Evolutionary conservation across 495 filamentous ascomycete species (phyloP).

Genomic region (Xylaria castorea): DNA sequence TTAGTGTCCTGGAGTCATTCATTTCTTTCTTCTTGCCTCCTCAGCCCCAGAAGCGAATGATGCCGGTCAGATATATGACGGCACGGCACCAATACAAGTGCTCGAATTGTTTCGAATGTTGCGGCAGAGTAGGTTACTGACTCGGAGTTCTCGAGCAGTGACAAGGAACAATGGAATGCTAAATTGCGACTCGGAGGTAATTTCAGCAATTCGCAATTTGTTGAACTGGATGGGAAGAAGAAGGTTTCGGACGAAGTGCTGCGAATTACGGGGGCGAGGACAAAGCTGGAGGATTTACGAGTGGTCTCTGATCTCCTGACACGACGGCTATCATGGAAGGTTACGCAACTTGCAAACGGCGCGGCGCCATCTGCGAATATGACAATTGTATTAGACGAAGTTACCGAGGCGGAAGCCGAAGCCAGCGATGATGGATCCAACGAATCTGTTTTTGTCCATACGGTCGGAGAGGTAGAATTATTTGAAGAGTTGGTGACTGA

Average conservation of each 20-base stretch:
- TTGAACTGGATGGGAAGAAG: conserved; percentile 27
- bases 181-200: conserved; percentile 30
- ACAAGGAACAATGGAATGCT: conserved; percentile 29
- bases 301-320: conserved; percentile 31
- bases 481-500: conserved; percentile 30
- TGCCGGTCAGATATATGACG: not conserved
- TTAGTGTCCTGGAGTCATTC: not conserved
- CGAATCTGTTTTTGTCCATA: conserved; percentile 22
- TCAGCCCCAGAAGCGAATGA: not conserved
- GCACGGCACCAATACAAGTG: not conserved
- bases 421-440: conserved; percentile 1
- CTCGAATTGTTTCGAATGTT: not conserved
- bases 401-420: conserved; percentile 26
- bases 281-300: conserved; percentile 28
- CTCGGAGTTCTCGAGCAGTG: not conserved
- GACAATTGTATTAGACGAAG: conserved; percentile 31
- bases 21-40: not conserved
- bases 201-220: conserved; percentile 30
- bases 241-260: conserved; percentile 29
- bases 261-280: conserved; percentile 18
- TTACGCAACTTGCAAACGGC: conserved; percentile 14
- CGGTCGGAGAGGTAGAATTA: conserved; percentile 30
- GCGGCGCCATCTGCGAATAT: conserved; percentile 23
- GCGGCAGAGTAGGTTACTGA: not conserved
- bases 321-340: conserved; percentile 23